Evolutionary conservation across 2,329 filamentous ascomycete species (phyloP), one percentile per base, ranked within the genome.

Genomic region (Bipolaris gigantea): DNA sequence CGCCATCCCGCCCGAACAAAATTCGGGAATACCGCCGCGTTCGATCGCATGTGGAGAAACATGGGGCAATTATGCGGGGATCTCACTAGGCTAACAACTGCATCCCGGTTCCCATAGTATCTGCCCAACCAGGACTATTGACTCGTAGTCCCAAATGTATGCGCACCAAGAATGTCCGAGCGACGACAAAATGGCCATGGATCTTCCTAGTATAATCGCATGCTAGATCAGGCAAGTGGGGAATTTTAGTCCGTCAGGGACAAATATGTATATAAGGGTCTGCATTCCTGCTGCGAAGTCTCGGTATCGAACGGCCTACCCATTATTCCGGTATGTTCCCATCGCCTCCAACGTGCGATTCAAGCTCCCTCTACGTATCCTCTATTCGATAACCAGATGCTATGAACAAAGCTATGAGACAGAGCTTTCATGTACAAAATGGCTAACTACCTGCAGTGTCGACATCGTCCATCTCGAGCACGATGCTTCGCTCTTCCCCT

Each of bases 401-500:
- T 4, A 11, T 19, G 40, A 16, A 43, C 8, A 5, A 19, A 11
- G 10, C 33, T 25, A 36, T 13, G 15, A n/a, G 18, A 38, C 23
- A 5, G 21, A 23, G 4, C 16, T n/a, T 36, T 32, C 10, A 18
- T 18, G 6, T 10, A 48, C 43, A 18, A 15, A 15, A 4, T 10
- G 27, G 25, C 48, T 50, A 39, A 57, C 41, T 25, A 10, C 40
- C 18, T 35, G 16, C 30, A 53, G 50, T 43, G 25, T 32, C 50
- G 34, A 27, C 35, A 35, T 34, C 13, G 19, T n/a, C 32, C 19
- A 42, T 33, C 34, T 18, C 47, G 27, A 56, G 45, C 48, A 60
- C 34, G 21, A 71, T 71, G 67, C 45, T 64, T 57, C 60, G 55
- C 54, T 60, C 60, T 36, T 47, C 63, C 47, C 53, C 62, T 43